These are phyloP conservation scores for Lachnellula hyalina DNA, from an alignment of 2,329 filamentous ascomycete genomes.

Conservation along the genomic window DNA sequence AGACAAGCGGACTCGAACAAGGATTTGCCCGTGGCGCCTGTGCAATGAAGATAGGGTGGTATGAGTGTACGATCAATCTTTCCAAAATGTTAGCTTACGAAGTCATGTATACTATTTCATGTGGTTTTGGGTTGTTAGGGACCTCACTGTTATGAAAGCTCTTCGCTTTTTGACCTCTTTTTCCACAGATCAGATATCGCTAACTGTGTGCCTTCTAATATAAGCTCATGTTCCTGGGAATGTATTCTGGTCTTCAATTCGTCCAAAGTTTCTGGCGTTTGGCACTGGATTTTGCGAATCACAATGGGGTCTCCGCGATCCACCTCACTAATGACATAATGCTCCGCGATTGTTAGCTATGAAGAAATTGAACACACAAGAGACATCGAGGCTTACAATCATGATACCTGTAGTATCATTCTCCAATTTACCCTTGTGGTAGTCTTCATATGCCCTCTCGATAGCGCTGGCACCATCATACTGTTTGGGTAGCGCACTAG, in stretches of 20 bases:
- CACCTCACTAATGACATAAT: constrained; percentile 76
- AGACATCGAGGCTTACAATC: constrained; percentile 40
- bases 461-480: constrained; percentile 78
- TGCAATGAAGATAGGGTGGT: not conserved
- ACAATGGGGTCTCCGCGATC: constrained; percentile 74
- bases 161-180: constrained; percentile 19
- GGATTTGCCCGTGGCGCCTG: constrained; percentile 2
- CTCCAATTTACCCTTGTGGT: constrained; percentile 56
- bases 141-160: not conserved
- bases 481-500: constrained; percentile 46
- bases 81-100: constrained; percentile 2
- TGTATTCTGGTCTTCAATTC: constrained; percentile 71
- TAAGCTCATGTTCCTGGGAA: constrained; percentile 67
- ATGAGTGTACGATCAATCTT: constrained; percentile 1
- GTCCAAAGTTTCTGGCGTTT: constrained; percentile 58
- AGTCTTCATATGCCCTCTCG: constrained; percentile 69
- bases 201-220: constrained; percentile 65
- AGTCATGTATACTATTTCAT: constrained; percentile 1
- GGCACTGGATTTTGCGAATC: constrained; percentile 61
- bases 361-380: too few relatives aligned
- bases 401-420: constrained; percentile 73
- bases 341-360: constrained; percentile 29
- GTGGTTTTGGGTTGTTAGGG: not conserved
- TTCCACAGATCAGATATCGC: constrained; percentile 39
- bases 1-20: constrained; percentile 2